Evolutionary conservation across 495 filamentous ascomycete genomes (phyloP).

Genomic region (Daldinia loculata): DNA sequence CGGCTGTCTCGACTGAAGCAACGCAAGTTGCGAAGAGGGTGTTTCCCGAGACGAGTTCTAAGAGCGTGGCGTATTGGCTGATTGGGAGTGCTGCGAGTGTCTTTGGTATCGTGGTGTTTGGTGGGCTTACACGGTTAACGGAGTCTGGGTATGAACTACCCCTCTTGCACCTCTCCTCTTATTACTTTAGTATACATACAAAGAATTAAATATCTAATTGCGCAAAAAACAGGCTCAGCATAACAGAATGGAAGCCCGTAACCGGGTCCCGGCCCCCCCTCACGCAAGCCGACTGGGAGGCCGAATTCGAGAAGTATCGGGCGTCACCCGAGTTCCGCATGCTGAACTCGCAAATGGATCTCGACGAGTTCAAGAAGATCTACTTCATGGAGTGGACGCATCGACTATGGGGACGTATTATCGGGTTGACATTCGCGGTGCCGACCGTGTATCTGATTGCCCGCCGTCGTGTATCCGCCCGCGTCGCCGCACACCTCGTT

Average conservation of each 20-base stretch:
- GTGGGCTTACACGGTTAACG: conserved; percentile 89
- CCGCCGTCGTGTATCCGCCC: conserved; percentile 76
- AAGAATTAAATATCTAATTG: too few species aligned
- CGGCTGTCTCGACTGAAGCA: conserved; percentile 44
- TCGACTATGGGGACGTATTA: conserved; percentile 91
- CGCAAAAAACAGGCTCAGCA: conserved; percentile 74
- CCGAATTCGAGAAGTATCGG: conserved; percentile 90
- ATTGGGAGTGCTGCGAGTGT: conserved; percentile 89
- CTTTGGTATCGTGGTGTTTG: conserved; percentile 96
- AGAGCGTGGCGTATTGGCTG: conserved; percentile 88
- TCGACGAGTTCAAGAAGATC: conserved; percentile 95
- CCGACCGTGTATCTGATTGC: conserved; percentile 90
- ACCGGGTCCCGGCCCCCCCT: conserved; percentile 91
- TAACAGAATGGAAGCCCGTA: conserved; percentile 98
- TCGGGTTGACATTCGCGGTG: conserved; percentile 87
- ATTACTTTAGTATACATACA: too few species aligned
- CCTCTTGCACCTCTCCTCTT: too few species aligned
- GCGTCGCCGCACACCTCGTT: conserved; percentile 77
- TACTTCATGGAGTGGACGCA: conserved; percentile 99
- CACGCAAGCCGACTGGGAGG: conserved; percentile 79
- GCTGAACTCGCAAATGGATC: conserved; percentile 88
- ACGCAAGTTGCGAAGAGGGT: conserved; percentile 31
- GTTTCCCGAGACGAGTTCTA: conserved; percentile 78
- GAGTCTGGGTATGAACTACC: conserved; percentile 99
- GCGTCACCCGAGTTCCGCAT: conserved; percentile 89